These are phyloP conservation scores for Thuja plicata DNA, from an alignment of 83 land plant genomes.

Conservation along the genomic window DNA sequence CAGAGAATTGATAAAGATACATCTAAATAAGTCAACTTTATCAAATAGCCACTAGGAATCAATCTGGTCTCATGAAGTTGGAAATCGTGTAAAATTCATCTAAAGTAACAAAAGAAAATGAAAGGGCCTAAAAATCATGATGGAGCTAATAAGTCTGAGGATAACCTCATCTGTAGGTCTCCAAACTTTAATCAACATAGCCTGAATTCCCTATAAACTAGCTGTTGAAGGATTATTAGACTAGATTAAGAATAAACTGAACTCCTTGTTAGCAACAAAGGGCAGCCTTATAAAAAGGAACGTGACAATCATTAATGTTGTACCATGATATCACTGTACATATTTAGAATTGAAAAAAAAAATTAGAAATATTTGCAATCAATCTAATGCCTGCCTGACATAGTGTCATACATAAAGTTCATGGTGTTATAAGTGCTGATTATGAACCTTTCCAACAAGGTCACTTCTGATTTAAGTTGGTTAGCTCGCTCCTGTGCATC, in stretches of 20 bases:
- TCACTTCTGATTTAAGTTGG: constrained; percentile 71
- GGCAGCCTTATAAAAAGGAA: background rate
- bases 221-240: background rate
- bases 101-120: background rate
- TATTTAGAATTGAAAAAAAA: background rate
- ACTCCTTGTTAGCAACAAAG: background rate
- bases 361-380: background rate
- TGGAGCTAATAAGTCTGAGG: background rate
- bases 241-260: background rate
- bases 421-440: background rate
- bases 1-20: background rate
- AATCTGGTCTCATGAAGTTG: background rate
- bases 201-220: background rate
- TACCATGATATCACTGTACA: background rate
- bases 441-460: constrained; percentile 64
- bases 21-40: background rate
- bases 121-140: background rate
- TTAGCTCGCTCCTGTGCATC: constrained; percentile 64
- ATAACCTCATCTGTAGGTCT: background rate
- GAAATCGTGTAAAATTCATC: background rate
- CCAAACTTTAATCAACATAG: background rate
- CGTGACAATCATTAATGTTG: background rate
- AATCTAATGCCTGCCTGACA: background rate
- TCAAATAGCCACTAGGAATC: background rate
- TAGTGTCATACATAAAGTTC: background rate